phyloP scores from a whole-genome alignment of 2,329 filamentous ascomycete species.

The Penicillium sp. region DNA sequence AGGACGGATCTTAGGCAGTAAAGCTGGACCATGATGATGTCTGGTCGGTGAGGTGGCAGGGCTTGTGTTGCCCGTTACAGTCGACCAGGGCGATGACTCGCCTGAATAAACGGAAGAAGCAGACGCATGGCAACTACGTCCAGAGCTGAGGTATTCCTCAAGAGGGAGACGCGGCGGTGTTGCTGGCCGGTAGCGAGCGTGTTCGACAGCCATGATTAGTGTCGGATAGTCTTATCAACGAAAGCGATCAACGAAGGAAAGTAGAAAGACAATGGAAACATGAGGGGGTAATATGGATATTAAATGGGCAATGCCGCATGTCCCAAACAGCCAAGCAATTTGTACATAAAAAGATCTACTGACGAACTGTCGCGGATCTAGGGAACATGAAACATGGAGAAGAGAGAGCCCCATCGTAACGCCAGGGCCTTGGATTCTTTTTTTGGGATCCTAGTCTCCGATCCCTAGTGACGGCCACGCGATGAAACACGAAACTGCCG shows the following conservation, averaged over 20 bases:
- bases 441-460: conserved; percentile 30
- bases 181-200: conserved; percentile 46
- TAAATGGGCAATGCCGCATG: conserved; percentile 37
- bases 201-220: conserved; percentile 44
- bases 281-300: conserved; percentile 37
- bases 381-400: conserved; percentile 44
- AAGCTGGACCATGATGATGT: conserved; percentile 72
- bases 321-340: conserved; percentile 21
- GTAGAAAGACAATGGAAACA: conserved; percentile 13
- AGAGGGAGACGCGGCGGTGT: conserved; percentile 45
- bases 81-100: conserved; percentile 69
- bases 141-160: conserved; percentile 34
- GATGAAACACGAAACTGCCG: conserved; percentile 32
- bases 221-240: conserved; percentile 6
- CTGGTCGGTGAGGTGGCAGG: conserved; percentile 70
- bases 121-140: conserved; percentile 65
- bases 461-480: conserved; percentile 20
- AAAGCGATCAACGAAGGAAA: background rate
- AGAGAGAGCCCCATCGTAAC: conserved; percentile 35
- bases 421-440: conserved; percentile 29
- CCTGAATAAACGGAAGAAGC: conserved; percentile 67
- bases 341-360: conserved; percentile 31
- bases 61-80: conserved; percentile 68
- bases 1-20: conserved; percentile 81
- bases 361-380: conserved; percentile 29